These are phyloP conservation scores for Fusarium tjaetaba DNA, from an alignment of 2,329 filamentous ascomycete species.

Conservation along the genomic window DNA sequence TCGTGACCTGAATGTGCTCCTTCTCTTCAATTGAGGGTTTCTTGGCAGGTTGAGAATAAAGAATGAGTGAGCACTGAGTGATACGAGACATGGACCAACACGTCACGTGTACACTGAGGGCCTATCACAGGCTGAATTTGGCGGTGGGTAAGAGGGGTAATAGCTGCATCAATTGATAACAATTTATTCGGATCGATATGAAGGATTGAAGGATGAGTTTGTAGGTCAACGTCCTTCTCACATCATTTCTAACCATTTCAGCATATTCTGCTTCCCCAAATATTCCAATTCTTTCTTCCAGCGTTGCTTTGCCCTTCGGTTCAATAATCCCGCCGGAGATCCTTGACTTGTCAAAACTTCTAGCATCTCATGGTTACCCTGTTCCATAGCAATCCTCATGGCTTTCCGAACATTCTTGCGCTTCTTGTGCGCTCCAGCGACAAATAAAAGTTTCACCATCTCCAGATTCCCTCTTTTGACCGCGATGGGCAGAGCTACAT, in stretches of 20 bases:
- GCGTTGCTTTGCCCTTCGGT: not conserved
- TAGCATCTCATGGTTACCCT: accelerated
- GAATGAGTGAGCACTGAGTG: not conserved
- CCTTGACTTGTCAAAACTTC: not conserved
- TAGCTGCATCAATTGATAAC: not conserved
- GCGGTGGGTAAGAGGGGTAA: not conserved
- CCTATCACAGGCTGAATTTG: not conserved
- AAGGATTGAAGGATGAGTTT: not conserved
- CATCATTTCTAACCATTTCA: not conserved
- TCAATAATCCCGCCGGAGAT: not conserved
- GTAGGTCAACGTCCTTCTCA: not conserved
- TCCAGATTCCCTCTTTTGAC: not conserved
- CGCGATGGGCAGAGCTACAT: not conserved
- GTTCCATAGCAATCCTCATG: not conserved
- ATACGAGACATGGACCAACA: not conserved
- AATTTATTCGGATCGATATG: not conserved
- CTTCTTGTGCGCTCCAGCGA: not conserved
- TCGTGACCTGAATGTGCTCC: accelerated
- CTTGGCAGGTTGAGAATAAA: not conserved
- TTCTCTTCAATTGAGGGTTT: not conserved
- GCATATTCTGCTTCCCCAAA: not conserved
- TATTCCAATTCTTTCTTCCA: not conserved
- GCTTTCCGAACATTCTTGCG: conserved; percentile 1
- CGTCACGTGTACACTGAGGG: not conserved
- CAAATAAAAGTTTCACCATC: not conserved